A percentile compares a stretch with the other conserved stretches of the same genome.
These are phyloP conservation scores for Yamadazyma akitaensis DNA, from an alignment of 805 yeast genomes.

Conservation along the genomic window DNA sequence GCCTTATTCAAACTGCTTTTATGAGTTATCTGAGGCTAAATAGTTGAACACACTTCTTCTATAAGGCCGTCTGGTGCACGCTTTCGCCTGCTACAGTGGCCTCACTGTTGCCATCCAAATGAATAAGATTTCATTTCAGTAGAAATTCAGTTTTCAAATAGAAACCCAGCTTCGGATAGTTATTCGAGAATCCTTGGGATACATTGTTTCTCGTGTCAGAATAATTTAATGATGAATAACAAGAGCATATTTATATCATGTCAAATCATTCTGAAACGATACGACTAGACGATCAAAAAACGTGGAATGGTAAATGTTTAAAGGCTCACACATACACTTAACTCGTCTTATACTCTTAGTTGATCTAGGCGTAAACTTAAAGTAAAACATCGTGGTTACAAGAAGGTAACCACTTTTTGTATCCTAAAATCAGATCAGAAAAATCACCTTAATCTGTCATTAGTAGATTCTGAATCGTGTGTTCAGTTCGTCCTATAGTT, in stretches of 20 bases:
- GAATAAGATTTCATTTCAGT: neutral
- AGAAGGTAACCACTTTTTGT: slow-evolving; percentile 3
- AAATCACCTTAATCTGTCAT: neutral
- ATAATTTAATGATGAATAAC: neutral
- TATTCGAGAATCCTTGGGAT: slow-evolving; percentile 1
- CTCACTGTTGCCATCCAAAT: slow-evolving; percentile 8
- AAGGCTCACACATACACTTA: neutral
- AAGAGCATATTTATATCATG: neutral
- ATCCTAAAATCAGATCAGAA: slow-evolving; percentile 1
- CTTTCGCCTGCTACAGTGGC: slow-evolving; percentile 11
- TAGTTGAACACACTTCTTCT: neutral
- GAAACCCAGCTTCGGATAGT: neutral
- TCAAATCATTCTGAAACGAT: neutral
- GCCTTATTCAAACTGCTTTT: neutral
- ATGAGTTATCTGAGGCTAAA: neutral
- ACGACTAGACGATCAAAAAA: neutral
- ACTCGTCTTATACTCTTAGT: neutral
- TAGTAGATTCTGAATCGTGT: slow-evolving; percentile 6
- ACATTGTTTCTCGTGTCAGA: slow-evolving; percentile 1
- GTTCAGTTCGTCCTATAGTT: slow-evolving; percentile 2
- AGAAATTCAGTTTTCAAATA: neutral
- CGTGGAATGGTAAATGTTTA: neutral
- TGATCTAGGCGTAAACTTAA: slow-evolving; percentile 1
- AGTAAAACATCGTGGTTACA: neutral
- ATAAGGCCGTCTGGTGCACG: slow-evolving; percentile 7